These are phyloP conservation scores for Metschnikowia corniflorae DNA, from an alignment of 805 yeast species.

Conservation along the genomic window DNA sequence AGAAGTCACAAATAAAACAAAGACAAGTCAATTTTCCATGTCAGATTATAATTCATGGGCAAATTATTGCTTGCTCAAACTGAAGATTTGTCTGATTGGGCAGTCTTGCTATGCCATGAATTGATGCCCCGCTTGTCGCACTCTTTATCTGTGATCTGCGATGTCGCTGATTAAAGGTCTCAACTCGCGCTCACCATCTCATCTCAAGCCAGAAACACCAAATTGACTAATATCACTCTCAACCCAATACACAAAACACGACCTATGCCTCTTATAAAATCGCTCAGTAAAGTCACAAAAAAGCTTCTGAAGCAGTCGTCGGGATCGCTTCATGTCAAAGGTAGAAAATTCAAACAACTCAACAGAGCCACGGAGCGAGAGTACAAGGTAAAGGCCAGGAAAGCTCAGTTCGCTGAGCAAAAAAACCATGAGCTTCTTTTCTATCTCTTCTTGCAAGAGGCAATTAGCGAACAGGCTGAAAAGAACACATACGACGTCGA, in stretches of 20 bases:
- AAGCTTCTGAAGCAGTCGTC: constrained; percentile 48
- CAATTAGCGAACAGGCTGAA: constrained; percentile 27
- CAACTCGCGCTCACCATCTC: not conserved
- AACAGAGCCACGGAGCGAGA: constrained; percentile 87
- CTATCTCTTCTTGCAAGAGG: constrained; percentile 53
- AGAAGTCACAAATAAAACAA: no score
- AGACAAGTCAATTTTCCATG: no score
- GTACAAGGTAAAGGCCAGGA: constrained; percentile 58
- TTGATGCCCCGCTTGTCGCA: constrained; percentile 3
- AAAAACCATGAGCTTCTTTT: constrained; percentile 60
- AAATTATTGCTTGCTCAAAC: no score
- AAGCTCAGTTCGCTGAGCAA: constrained; percentile 53
- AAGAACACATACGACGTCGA: constrained; percentile 43
- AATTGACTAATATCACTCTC: no score
- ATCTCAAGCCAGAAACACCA: not conserved
- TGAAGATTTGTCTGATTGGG: no score
- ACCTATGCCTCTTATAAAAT: constrained; percentile 66
- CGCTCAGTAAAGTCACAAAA: constrained; percentile 62
- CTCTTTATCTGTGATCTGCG: not conserved
- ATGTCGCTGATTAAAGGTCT: not conserved
- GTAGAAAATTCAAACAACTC: constrained; percentile 81
- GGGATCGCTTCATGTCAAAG: constrained; percentile 74
- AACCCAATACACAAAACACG: not conserved
- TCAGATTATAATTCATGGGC: no score
- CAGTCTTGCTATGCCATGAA: no score